Percentiles rank a stretch among this genome's conserved stretches.
Conservation (phyloP, 495 filamentous ascomycete species). For the Penicillium flavigenum region DNA sequence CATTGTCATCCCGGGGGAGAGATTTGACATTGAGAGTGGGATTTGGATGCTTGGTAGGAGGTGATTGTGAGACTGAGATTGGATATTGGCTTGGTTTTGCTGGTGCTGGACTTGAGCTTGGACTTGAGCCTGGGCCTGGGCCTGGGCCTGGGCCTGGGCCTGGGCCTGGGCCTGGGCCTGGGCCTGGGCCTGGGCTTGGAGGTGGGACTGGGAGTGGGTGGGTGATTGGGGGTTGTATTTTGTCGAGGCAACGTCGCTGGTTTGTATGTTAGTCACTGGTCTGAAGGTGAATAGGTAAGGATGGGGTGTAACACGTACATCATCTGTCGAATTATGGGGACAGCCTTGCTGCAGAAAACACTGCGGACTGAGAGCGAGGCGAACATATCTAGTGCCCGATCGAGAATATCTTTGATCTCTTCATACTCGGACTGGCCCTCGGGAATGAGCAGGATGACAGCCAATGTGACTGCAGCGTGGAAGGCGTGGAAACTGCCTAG, state of each 20-base stretch:
- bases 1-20: constrained; percentile 17
- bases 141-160: constrained; percentile 8
- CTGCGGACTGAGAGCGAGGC: constrained; percentile 42
- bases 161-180: constrained; percentile 8
- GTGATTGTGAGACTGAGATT: constrained; percentile 5
- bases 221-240: constrained; percentile 17
- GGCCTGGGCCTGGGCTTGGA: constrained; percentile 5
- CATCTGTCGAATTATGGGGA: constrained; percentile 39
- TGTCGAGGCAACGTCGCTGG: constrained; percentile 16
- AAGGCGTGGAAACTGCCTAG: constrained; percentile 45
- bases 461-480: constrained; percentile 39
- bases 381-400: constrained; percentile 37
- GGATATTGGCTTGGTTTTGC: constrained; percentile 4
- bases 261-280: constrained; percentile 9
- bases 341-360: constrained; percentile 44
- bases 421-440: constrained; percentile 35
- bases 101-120: constrained; percentile 9
- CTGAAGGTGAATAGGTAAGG: not conserved
- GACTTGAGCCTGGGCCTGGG: constrained; percentile 5
- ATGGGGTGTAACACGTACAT: constrained; percentile 27
- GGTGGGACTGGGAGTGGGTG: constrained; percentile 15
- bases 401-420: constrained; percentile 35
- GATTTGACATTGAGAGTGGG: constrained; percentile 14
- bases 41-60: constrained; percentile 11
- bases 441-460: constrained; percentile 32